Evolutionary conservation across 1,284 basidiomycete genomes (phyloP).

Genomic region (Coriolopsis trogii): DNA sequence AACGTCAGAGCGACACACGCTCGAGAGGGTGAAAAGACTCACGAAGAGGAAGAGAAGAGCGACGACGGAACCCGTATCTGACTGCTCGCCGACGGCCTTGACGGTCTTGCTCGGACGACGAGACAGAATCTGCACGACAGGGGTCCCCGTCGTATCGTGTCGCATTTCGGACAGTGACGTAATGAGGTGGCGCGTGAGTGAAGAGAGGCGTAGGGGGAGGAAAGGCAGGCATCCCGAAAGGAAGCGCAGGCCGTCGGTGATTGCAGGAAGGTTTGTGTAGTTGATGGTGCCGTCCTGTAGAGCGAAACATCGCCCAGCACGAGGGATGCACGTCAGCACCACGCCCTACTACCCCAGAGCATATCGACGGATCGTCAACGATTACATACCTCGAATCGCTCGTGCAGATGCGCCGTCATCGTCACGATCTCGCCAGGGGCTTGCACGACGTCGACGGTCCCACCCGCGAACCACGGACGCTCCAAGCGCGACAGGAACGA

Average conservation of each 20-base stretch:
- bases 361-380: not conserved
- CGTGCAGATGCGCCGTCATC: constrained; percentile 57
- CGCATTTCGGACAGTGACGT: constrained; percentile 55
- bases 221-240: constrained; percentile 77
- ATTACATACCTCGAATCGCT: constrained; percentile 69
- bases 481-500: constrained; percentile 60
- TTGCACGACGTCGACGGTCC: constrained; percentile 80
- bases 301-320: no score
- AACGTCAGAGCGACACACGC: constrained; percentile 1
- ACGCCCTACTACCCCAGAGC: not conserved
- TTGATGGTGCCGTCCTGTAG: constrained; percentile 87
- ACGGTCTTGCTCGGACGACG: constrained; percentile 52
- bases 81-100: constrained; percentile 61
- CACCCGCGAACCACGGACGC: constrained; percentile 84
- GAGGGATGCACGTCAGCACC: not conserved
- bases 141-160: constrained; percentile 57
- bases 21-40: constrained; percentile 33
- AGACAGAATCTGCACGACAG: constrained; percentile 69
- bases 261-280: constrained; percentile 72
- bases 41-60: constrained; percentile 68
- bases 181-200: constrained; percentile 56
- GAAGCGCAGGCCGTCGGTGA: constrained; percentile 75
- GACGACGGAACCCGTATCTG: constrained; percentile 67
- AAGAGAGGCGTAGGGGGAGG: constrained; percentile 71
- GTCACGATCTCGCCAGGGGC: constrained; percentile 74